Conservation (phyloP, 305 asterid genomes). For the Caryopteris hybrid region DNA sequence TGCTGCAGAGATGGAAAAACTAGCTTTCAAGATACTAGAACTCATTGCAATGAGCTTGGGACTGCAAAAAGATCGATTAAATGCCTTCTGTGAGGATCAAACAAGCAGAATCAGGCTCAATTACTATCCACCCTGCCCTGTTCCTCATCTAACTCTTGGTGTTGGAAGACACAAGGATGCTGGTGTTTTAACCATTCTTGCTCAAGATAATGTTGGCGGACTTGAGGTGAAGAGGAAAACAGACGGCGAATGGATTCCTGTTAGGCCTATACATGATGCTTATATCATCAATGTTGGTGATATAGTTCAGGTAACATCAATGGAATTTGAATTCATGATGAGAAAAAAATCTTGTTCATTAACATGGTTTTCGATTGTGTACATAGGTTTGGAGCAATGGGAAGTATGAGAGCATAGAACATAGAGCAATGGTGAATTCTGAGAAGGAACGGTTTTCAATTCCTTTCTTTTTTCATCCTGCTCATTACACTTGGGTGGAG, state of each 20-base stretch:
- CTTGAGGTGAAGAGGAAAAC: constrained; percentile 67
- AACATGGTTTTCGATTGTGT: too few species aligned
- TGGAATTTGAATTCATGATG: too few species aligned
- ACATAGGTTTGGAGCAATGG: constrained; percentile 57
- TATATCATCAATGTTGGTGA: constrained; percentile 55
- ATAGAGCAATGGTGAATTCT: constrained; percentile 46
- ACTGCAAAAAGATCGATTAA: constrained; percentile 39
- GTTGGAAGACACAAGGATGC: constrained; percentile 79
- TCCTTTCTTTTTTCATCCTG: constrained; percentile 46
- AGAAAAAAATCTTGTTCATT: too few species aligned
- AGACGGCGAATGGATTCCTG: constrained; percentile 72
- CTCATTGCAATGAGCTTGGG: constrained; percentile 65
- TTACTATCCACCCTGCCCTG: constrained; percentile 70
- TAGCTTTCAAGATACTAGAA: constrained; percentile 43
- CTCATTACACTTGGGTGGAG: constrained; percentile 33
- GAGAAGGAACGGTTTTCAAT: constrained; percentile 48
- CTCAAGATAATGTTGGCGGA: constrained; percentile 76
- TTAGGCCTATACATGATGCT: constrained; percentile 61
- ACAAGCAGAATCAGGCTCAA: constrained; percentile 53
- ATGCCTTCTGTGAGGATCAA: constrained; percentile 42
- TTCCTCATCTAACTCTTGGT: constrained; percentile 63
- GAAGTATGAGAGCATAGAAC: constrained; percentile 54
- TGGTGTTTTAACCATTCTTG: constrained; percentile 63
- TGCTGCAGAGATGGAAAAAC: constrained; percentile 38
- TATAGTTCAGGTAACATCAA: constrained; percentile 45